phyloP scores from a whole-genome alignment of 495 filamentous ascomycete genomes.

The Evernia prunastri region DNA sequence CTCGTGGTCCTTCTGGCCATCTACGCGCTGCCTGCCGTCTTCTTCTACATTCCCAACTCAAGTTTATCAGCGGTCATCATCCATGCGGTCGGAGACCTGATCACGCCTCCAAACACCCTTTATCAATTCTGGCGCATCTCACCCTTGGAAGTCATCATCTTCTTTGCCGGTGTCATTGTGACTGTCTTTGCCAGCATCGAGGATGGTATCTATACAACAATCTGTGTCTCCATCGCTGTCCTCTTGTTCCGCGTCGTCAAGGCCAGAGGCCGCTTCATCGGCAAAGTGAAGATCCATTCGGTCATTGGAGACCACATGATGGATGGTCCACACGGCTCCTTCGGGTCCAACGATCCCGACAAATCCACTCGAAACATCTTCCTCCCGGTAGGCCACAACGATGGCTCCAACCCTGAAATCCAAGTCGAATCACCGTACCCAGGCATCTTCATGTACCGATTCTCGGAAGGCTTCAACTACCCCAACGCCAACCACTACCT shows the following conservation, averaged over 20 bases:
- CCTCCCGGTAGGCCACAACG: constrained; percentile 79
- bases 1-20: constrained; percentile 87
- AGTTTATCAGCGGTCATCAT: constrained; percentile 92
- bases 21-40: constrained; percentile 84
- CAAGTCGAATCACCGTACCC: constrained; percentile 76
- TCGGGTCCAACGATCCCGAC: constrained; percentile 29
- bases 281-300: constrained; percentile 82
- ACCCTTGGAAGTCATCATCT: constrained; percentile 84
- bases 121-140: constrained; percentile 96
- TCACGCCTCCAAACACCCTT: constrained; percentile 87
- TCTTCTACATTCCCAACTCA: constrained; percentile 89
- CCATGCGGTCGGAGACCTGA: constrained; percentile 90
- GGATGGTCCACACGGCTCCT: constrained; percentile 36
- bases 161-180: constrained; percentile 88
- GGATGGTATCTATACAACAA: constrained; percentile 84
- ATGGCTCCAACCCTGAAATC: constrained; percentile 86
- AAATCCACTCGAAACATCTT: constrained; percentile 63
- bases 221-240: constrained; percentile 66
- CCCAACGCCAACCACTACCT: constrained; percentile 90
- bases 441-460: constrained; percentile 95
- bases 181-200: constrained; percentile 87
- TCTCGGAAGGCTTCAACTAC: constrained; percentile 95
- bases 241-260: constrained; percentile 81
- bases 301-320: constrained; percentile 76
- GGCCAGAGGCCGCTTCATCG: constrained; percentile 80